Evolutionary conservation across 2,329 filamentous ascomycete genomes (phyloP).

Genomic region (Phialocephala sp.): DNA sequence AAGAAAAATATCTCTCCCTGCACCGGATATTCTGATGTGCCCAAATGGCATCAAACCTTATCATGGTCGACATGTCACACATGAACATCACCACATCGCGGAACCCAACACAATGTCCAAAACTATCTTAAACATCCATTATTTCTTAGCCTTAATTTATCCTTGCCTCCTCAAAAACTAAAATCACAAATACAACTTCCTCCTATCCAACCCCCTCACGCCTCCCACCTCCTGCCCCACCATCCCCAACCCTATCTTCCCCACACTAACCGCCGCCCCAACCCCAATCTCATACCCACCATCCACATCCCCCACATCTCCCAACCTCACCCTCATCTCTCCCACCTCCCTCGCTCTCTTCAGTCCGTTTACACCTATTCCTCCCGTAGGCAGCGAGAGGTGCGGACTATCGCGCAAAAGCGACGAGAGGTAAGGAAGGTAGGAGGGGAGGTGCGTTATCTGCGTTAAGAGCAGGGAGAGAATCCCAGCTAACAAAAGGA

Average conservation of each 20-base stretch:
- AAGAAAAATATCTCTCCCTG: too few species aligned
- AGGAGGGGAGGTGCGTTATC: conserved; percentile 19
- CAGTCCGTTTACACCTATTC: conserved; percentile 23
- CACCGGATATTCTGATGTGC: too few species aligned
- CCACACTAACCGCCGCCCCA: conserved; percentile 31
- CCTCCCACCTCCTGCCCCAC: conserved; percentile 14
- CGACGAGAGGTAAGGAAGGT: conserved; percentile 27
- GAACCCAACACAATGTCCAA: too few species aligned
- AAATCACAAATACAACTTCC: conserved; percentile 32
- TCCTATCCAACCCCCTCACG: conserved; percentile 22
- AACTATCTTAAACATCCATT: too few species aligned
- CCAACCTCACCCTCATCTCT: conserved; percentile 30
- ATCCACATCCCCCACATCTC: conserved; percentile 34
- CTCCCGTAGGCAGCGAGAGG: conserved; percentile 26
- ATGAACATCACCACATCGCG: too few species aligned
- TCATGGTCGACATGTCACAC: too few species aligned
- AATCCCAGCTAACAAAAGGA: conserved; percentile 27
- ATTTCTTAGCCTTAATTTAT: neutral
- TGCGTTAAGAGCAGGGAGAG: conserved; percentile 22
- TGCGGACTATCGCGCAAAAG: conserved; percentile 26
- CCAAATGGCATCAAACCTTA: too few species aligned
- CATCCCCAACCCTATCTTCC: conserved; percentile 24
- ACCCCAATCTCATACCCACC: conserved; percentile 30
- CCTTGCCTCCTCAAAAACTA: neutral
- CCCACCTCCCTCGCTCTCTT: conserved; percentile 20